These are phyloP conservation scores for Talaromyces sp. DNA, from an alignment of 2,329 filamentous ascomycete species.

Conservation along the genomic window DNA sequence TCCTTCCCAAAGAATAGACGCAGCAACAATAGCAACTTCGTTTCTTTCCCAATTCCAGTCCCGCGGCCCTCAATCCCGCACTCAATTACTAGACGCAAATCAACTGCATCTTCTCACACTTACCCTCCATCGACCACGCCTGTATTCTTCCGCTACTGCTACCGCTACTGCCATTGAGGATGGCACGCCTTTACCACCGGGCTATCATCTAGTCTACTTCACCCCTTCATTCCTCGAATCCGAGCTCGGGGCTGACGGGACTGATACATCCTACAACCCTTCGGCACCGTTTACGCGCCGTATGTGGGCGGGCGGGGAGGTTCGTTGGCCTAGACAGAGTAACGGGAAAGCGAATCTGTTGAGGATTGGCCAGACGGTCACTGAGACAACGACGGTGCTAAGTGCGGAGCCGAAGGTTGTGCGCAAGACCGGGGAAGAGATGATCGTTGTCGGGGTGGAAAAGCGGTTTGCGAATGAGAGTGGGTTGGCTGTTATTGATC, in stretches of 20 bases:
- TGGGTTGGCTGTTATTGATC: constrained; percentile 38
- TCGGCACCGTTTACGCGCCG: constrained; percentile 67
- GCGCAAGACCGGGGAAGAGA: constrained; percentile 51
- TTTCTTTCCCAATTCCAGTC: constrained; percentile 45
- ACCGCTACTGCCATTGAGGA: constrained; percentile 16
- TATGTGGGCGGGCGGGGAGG: constrained; percentile 82
- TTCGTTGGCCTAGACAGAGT: constrained; percentile 50
- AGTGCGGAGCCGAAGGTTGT: constrained; percentile 49
- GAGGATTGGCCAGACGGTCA: constrained; percentile 44
- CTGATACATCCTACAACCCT: constrained; percentile 74
- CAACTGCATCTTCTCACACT: constrained; percentile 61
- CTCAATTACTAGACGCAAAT: constrained; percentile 58
- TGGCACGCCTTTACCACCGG: constrained; percentile 55
- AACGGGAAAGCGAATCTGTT: constrained; percentile 32
- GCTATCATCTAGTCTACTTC: constrained; percentile 85
- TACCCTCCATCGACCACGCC: constrained; percentile 51
- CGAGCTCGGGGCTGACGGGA: constrained; percentile 74
- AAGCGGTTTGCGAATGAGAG: constrained; percentile 45
- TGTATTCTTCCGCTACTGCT: constrained; percentile 36
- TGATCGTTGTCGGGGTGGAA: constrained; percentile 59
- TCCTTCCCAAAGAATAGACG: not conserved
- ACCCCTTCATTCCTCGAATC: constrained; percentile 62
- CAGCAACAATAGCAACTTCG: constrained; percentile 31
- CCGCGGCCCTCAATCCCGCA: constrained; percentile 41
- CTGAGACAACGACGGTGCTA: constrained; percentile 55